Conservation (phyloP, 2,329 filamentous ascomycete genomes). For the Cryphonectria carpinicola region DNA sequence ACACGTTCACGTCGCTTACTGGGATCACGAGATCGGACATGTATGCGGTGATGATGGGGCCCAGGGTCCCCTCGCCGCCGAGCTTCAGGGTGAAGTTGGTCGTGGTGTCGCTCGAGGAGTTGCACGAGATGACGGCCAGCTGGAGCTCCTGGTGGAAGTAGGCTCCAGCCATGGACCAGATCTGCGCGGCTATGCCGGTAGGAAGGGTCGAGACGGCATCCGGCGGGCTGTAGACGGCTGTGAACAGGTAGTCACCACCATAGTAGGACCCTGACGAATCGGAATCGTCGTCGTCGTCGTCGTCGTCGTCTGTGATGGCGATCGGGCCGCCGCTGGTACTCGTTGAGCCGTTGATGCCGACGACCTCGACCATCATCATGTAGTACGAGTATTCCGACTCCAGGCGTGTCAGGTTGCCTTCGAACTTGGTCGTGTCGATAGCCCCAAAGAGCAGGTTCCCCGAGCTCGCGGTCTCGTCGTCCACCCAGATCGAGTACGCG, state of each 20-base stretch:
- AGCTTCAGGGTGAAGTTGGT: conserved; percentile 36
- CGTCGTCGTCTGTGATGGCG: conserved; percentile 11
- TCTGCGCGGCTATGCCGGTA: conserved; percentile 31
- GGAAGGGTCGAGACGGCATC: conserved; percentile 37
- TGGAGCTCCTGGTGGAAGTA: conserved; percentile 27
- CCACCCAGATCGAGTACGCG: conserved; percentile 41
- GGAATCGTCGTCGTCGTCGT: background rate
- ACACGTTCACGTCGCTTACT: conserved; percentile 4
- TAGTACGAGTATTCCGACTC: conserved; percentile 7
- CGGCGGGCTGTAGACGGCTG: conserved; percentile 30
- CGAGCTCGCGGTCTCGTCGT: conserved; percentile 34
- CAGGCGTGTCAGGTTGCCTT: conserved; percentile 21
- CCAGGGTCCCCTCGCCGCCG: conserved; percentile 30
- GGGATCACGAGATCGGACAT: conserved; percentile 38
- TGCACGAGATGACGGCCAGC: conserved; percentile 35
- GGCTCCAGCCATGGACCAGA: conserved; percentile 37
- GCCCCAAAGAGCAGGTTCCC: conserved; percentile 40
- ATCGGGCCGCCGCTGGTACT: conserved; percentile 17
- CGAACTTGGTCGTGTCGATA: conserved; percentile 36
- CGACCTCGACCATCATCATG: conserved; percentile 13
- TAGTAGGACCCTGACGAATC: background rate
- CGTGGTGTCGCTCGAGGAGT: conserved; percentile 30
- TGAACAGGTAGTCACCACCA: conserved; percentile 18
- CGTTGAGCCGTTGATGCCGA: conserved; percentile 25
- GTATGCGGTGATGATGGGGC: conserved; percentile 35